Base-by-base conservation (phyloP, 345 rosid species). In the Sonneratia alba region DNA sequence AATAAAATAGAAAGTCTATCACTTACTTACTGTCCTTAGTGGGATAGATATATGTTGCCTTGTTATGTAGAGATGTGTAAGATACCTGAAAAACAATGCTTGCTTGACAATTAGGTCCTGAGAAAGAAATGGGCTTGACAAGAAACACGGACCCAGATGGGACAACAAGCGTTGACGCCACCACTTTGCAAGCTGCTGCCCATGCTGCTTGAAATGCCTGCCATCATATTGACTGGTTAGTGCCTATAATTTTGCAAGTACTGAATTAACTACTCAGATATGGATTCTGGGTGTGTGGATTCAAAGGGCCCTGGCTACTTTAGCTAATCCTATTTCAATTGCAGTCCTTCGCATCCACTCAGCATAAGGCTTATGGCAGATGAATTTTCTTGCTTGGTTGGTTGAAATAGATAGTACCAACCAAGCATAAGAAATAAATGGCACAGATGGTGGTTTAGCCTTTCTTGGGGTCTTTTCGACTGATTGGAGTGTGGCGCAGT, bases 131-230 rank as follows among this genome's bases (percentile, higher is more conserved):
- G 59, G 96, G 93, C 49, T 88, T 84, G 66, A 93, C 77, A 36
- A 91, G 88, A 81, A 93, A 93, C 43, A 81, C 84, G 48, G 79
- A 87, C 27, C 87, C 92, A 47, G 91, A 82, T 71, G 97, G 98
- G 77, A 91, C 89, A 72, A 84, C 49, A 71, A 91, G 70, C 15
- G 85, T 87, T 21, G 97, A 88, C 36, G 79, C 85, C 57, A 72
- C 83, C 42, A 81, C 83, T 76, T 80, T 83, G 76, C 98, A 93
- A 74, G 97, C 91, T 74, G 78, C 91, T 40, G 59, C 74, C 98
- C 98, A 93, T 36, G 89, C 77, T 71, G 87, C 87, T 79, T 76
- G 85, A 74, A 93, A 89, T 67, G 97, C 98, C 98, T 92, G 86
- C 12, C 27, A 65, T 65, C 8, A 4, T 36, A 27, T 32, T 36